Conservation (phyloP, 768 basidiomycete species). For the Suillus spraguei region DNA sequence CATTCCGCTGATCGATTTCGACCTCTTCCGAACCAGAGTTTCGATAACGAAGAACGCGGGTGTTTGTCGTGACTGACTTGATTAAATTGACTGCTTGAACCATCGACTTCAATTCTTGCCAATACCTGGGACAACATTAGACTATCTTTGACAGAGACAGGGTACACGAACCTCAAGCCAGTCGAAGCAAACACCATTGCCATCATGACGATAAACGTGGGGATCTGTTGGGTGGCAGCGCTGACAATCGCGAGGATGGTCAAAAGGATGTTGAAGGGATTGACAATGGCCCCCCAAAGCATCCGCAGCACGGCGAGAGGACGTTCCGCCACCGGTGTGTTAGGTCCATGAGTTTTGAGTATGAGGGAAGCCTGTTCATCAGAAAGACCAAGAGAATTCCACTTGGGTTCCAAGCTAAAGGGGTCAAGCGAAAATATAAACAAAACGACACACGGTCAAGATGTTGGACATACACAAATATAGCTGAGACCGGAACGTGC, state of each 20-base stretch:
- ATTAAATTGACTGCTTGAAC: constrained; percentile 36
- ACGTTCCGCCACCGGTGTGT: constrained; percentile 33
- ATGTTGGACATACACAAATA: constrained; percentile 26
- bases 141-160: background rate
- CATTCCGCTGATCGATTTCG: constrained; percentile 32
- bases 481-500: constrained; percentile 21
- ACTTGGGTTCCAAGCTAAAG: constrained; percentile 27
- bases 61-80: constrained; percentile 35
- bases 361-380: constrained; percentile 21
- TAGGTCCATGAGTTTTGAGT: constrained; percentile 28
- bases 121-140: constrained; percentile 21
- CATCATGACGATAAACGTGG: constrained; percentile 38
- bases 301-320: constrained; percentile 31
- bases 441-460: background rate
- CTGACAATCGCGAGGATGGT: constrained; percentile 34
- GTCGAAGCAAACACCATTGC: constrained; percentile 39
- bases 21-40: constrained; percentile 24
- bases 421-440: constrained; percentile 6
- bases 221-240: constrained; percentile 33
- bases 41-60: constrained; percentile 33
- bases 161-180: constrained; percentile 25
- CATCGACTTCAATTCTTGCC: constrained; percentile 38
- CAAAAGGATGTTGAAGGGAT: constrained; percentile 38
- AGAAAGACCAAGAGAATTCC: constrained; percentile 27
- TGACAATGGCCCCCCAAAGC: constrained; percentile 36